These are phyloP conservation scores for Lagenidium giganteum DNA, from an alignment of 352 stramenopile genomes.

Conservation along the genomic window DNA sequence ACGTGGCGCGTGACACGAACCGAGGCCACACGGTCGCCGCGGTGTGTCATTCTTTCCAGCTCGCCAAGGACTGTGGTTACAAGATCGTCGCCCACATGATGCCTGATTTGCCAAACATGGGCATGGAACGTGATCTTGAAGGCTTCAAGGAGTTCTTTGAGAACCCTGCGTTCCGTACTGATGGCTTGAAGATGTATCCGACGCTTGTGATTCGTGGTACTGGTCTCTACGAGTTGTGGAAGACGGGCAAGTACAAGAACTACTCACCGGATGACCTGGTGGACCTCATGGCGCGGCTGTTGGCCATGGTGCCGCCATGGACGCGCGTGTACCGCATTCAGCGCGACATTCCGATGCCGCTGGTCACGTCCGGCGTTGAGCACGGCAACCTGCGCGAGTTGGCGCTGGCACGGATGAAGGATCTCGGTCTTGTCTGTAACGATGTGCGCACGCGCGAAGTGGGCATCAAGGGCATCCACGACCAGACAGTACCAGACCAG, in stretches of 20 bases:
- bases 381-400: slow-evolving; percentile 95
- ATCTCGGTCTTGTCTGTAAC: slow-evolving; percentile 90
- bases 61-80: slow-evolving; percentile 95
- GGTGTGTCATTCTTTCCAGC: slow-evolving; percentile 70
- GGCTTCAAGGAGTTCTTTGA: slow-evolving; percentile 97
- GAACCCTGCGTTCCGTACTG: slow-evolving; percentile 92
- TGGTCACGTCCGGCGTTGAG: slow-evolving; percentile 95
- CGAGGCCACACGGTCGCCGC: slow-evolving; percentile 94
- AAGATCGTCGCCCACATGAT: slow-evolving; percentile 99
- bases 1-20: slow-evolving; percentile 89
- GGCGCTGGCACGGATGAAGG: slow-evolving; percentile 88
- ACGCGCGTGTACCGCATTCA: slow-evolving; percentile 96
- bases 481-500: slow-evolving; percentile 89
- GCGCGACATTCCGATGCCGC: slow-evolving; percentile 97
- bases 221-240: slow-evolving; percentile 97
- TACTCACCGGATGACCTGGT: slow-evolving; percentile 79
- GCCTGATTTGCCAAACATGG: slow-evolving; percentile 97
- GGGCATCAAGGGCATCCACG: slow-evolving; percentile 97
- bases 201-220: slow-evolving; percentile 96
- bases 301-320: slow-evolving; percentile 95
- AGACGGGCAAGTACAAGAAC: slow-evolving; percentile 91
- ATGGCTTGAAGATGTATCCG: slow-evolving; percentile 97
- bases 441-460: slow-evolving; percentile 95
- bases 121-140: slow-evolving; percentile 92
- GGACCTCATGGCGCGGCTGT: slow-evolving; percentile 91